Evolutionary conservation across 164 flowering plant genomes (phyloP).

Genomic region (Aristolochia fimbriata): DNA sequence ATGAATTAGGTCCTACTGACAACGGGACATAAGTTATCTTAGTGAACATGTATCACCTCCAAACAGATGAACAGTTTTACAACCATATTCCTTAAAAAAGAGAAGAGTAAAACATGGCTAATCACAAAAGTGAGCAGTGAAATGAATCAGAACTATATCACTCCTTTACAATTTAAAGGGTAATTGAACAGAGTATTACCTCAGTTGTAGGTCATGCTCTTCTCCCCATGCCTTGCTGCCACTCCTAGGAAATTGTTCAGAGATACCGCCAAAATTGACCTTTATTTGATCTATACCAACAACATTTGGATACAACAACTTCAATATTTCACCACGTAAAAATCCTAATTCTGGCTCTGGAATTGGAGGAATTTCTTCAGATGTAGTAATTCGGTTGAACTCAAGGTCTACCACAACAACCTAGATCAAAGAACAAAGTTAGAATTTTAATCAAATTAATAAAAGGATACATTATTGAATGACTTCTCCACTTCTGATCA

Average conservation of each 20-base stretch:
- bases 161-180: no score
- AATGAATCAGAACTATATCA: no score
- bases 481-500: no score
- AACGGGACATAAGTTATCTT: no score
- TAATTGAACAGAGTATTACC: constrained; percentile 26
- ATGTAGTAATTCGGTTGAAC: constrained; percentile 59
- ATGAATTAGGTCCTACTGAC: no score
- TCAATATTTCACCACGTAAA: constrained; percentile 65
- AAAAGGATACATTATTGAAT: neutral
- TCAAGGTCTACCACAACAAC: constrained; percentile 97
- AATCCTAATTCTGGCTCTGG: constrained; percentile 87
- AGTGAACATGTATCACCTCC: no score
- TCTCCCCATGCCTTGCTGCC: constrained; percentile 74
- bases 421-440: constrained; percentile 29
- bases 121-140: no score
- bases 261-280: constrained; percentile 20
- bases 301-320: constrained; percentile 75
- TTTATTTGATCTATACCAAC: constrained; percentile 78
- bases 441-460: neutral
- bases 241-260: constrained; percentile 39
- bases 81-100: no score
- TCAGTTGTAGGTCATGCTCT: constrained; percentile 84
- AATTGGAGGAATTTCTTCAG: constrained; percentile 94
- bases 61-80: no score
- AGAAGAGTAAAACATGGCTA: no score